Base-by-base conservation (phyloP, 495 filamentous ascomycete species). In the Hamigera avellanea region DNA sequence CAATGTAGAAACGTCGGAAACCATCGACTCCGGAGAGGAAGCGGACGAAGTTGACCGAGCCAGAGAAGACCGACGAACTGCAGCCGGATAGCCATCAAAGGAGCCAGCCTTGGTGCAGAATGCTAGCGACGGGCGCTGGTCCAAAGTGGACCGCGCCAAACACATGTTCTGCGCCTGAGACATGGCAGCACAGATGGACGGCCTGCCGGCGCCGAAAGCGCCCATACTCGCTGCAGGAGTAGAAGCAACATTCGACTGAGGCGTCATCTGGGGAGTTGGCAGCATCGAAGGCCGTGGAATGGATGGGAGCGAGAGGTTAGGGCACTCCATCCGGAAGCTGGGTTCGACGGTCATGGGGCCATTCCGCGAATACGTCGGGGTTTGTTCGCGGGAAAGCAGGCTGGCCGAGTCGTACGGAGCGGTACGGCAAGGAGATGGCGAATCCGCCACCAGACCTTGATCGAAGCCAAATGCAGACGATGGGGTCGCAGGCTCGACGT, bases 221-320 rank as follows among this genome's bases (percentile, higher is more conserved):
- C 60, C 66, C 59, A 71, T 68, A 81, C 83, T 81, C 83, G 69
- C 88, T 64, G 88, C 87, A 83, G 89, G 89, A 81, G 88, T 93
- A 63, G 66, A 74, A 50, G 76, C 77, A 56, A 73, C 70, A 44
- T 71, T 72, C 23, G 70, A 68, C 49, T 85, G 80, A n/a, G 86
- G 86, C 13, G 85, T 88, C 58, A 89, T 58, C 47, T 77, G 75
- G 37, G 85, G 83, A 1, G 85, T 93, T 9, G 81, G 85, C 43
- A 88, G 64, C 36, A 82, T 73, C 43, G 72, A 74, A 40, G 81
- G 64, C 39, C 72, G 78, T 49, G 64, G 66, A 45, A 76, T 61
- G 18, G 61, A 64, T 33, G 56, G 75, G 57, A 53, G 64, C 43
- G 59, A 56, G 36, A 52, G 46, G 29, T 52, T 55, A 37, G 53